phyloP scores from a whole-genome alignment of 345 rosid genomes.

The Camelina hispida region DNA sequence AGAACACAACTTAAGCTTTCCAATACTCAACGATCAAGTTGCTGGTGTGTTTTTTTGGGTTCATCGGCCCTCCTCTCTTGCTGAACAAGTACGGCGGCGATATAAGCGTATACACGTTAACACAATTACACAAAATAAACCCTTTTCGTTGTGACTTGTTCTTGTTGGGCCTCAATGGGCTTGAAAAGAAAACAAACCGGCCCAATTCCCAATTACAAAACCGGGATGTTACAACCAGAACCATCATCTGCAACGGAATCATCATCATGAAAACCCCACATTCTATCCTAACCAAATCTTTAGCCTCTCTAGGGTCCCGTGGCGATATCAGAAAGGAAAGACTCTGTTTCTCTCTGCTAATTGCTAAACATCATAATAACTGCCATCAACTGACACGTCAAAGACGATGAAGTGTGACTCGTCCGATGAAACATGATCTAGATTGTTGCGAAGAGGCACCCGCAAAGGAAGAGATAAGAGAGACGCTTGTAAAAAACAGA shows the following conservation, averaged over 20 bases:
- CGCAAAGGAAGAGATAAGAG: not conserved
- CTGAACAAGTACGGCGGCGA: too few species aligned
- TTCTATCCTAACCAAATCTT: not conserved
- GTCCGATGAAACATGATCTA: not conserved
- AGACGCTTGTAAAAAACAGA: conserved; percentile 6
- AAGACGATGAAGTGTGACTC: not conserved
- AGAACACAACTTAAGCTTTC: too few species aligned
- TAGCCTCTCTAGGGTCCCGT: conserved; percentile 1
- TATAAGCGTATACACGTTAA: too few species aligned
- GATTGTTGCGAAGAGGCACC: conserved; percentile 1
- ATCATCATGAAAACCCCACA: not conserved
- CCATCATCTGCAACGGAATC: not conserved
- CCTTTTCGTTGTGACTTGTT: too few species aligned
- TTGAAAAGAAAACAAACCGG: too few species aligned
- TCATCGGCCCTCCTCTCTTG: too few species aligned
- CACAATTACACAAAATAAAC: too few species aligned
- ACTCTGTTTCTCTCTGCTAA: conserved; percentile 2
- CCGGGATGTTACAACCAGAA: too few species aligned
- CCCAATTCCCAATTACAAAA: too few species aligned
- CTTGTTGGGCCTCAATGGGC: too few species aligned
- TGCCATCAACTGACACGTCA: not conserved
- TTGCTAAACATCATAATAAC: not conserved
- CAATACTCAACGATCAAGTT: too few species aligned
- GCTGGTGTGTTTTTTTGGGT: too few species aligned
- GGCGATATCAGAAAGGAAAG: not conserved